Percentiles rank a stretch among this genome's conserved stretches.
These are phyloP conservation scores for Amoeboaphelidium protococcarum DNA, from an alignment of 371 early-diverging fungal genomes.

Conservation along the genomic window DNA sequence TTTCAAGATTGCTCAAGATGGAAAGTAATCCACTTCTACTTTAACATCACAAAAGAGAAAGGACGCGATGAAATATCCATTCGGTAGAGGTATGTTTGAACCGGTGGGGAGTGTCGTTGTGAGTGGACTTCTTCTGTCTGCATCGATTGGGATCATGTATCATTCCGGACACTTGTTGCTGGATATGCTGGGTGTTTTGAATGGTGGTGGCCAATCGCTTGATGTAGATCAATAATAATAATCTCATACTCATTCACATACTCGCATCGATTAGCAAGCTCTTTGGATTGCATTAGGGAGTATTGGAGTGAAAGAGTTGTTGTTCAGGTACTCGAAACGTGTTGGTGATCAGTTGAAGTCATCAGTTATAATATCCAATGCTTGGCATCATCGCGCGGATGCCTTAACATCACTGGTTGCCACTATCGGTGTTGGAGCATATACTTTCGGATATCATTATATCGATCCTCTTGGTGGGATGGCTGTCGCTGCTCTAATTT, in stretches of 20 bases:
- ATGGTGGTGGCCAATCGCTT: too few relatives aligned
- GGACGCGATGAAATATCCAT: conserved; percentile 28
- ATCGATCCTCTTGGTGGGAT: conserved; percentile 36
- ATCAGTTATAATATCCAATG: conserved; percentile 36
- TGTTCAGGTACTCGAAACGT: conserved; percentile 26
- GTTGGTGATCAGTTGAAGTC: conserved; percentile 27
- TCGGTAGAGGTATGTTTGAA: conserved; percentile 37
- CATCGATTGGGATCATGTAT: conserved; percentile 7
- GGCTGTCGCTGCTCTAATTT: conserved; percentile 25
- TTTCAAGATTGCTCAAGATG: conserved; percentile 30
- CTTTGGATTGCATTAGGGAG: conserved; percentile 38
- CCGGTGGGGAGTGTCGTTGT: conserved; percentile 36
- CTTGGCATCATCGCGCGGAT: conserved; percentile 47
- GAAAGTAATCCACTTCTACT: too few relatives aligned
- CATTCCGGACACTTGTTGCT: conserved; percentile 11
- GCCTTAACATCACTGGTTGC: conserved; percentile 33
- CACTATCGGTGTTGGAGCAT: conserved; percentile 27
- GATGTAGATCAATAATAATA: too few relatives aligned
- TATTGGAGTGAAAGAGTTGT: conserved; percentile 29
- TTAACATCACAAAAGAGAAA: conserved; percentile 29
- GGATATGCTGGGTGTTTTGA: conserved; percentile 26
- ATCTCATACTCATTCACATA: conserved; percentile 12
- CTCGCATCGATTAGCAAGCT: conserved; percentile 20
- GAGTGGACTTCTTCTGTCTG: conserved; percentile 23
- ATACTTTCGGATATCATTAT: conserved; percentile 25